Conservation (phyloP, 441 rosid species). For the Daphne laureola region DNA sequence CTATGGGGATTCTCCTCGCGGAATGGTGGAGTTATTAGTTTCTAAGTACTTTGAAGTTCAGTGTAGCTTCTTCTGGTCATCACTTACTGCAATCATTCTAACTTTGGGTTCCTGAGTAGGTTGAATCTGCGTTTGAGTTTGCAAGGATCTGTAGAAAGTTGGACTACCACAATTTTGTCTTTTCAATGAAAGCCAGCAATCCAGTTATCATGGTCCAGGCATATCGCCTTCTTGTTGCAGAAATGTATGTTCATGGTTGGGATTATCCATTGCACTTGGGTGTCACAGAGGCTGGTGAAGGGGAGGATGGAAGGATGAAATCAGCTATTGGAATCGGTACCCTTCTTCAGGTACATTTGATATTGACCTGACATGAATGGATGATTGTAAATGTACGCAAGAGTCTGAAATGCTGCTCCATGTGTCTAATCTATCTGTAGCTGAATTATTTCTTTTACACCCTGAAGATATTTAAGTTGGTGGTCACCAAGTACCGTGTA, state of each 20-base stretch:
- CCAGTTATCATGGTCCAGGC: constrained; percentile 98
- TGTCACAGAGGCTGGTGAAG: constrained; percentile 99
- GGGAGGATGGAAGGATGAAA: constrained; percentile 98
- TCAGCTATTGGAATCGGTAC: constrained; percentile 98
- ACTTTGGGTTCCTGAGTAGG: constrained; percentile 40
- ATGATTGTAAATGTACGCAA: not conserved
- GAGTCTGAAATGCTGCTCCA: no score
- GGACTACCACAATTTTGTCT: constrained; percentile 92
- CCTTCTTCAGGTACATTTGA: constrained; percentile 66
- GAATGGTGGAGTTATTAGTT: constrained; percentile 57
- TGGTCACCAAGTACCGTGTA: no score
- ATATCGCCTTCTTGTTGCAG: constrained; percentile 86
- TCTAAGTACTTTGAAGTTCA: constrained; percentile 10
- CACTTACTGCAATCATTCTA: constrained; percentile 11
- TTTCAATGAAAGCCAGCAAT: constrained; percentile 99
- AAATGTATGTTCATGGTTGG: constrained; percentile 97
- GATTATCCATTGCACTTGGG: constrained; percentile 96
- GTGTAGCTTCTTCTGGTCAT: constrained; percentile 6
- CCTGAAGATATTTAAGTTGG: no score
- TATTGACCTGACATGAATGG: no score
- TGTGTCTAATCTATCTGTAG: no score
- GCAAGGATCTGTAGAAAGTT: constrained; percentile 86
- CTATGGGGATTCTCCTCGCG: constrained; percentile 95
- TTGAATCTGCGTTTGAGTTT: constrained; percentile 96
- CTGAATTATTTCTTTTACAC: no score